phyloP scores from a whole-genome alignment of 2,329 filamentous ascomycete species.

The Xylariaceae sp. region DNA sequence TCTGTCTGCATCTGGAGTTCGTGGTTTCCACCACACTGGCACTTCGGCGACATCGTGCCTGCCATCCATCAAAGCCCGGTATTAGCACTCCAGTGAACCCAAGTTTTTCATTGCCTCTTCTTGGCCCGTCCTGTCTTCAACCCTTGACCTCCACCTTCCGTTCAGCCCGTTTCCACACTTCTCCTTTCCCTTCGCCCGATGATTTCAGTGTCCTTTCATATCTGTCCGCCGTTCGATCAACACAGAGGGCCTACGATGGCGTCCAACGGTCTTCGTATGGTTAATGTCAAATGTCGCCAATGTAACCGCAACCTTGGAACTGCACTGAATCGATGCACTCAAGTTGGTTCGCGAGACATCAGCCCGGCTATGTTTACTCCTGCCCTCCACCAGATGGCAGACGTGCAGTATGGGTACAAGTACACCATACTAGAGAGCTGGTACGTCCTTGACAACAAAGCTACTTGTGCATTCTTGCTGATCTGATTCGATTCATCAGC shows the following conservation, averaged over 20 bases:
- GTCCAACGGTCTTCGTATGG: conserved; percentile 1
- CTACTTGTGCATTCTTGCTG: not conserved
- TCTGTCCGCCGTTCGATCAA: not conserved
- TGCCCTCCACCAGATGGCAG: conserved; percentile 5
- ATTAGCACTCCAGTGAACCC: too few species aligned
- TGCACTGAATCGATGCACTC: conserved; percentile 37
- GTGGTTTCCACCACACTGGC: too few species aligned
- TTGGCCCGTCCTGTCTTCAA: too few species aligned
- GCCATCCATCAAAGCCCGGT: too few species aligned
- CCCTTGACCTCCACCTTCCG: too few species aligned
- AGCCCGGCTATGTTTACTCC: conserved; percentile 29
- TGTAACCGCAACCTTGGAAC: conserved; percentile 32
- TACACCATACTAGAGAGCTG: conserved; percentile 37
- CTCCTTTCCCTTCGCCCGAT: too few species aligned
- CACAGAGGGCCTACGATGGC: conserved; percentile 29
- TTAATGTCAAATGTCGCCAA: conserved; percentile 28
- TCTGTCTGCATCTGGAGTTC: too few species aligned
- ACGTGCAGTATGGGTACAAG: conserved; percentile 28
- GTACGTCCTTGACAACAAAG: conserved; percentile 4
- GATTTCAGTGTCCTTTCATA: too few species aligned
- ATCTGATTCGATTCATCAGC: conserved; percentile 19
- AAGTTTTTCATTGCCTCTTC: too few species aligned
- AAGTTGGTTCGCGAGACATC: conserved; percentile 38
- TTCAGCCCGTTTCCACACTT: too few species aligned
- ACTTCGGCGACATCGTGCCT: too few species aligned